Percentiles rank a stretch among this genome's conserved stretches.
phyloP scores from a whole-genome alignment of 2,329 filamentous ascomycete species.

The Colletotrichum sidae region DNA sequence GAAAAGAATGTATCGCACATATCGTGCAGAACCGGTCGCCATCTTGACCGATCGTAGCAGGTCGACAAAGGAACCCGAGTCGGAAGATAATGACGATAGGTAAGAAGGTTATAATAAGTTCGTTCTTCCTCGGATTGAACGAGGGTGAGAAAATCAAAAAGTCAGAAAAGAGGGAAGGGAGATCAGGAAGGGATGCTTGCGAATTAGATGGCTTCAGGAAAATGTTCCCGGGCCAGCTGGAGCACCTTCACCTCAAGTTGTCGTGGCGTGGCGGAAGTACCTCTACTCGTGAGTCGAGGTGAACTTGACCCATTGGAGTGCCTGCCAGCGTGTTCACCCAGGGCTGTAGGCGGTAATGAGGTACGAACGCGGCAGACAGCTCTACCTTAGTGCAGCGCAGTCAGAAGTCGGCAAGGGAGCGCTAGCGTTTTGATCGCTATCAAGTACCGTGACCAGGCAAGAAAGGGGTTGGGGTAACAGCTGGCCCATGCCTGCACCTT shows the following conservation, averaged over 20 bases:
- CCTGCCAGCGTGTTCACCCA: conserved; percentile 1
- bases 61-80: conserved; percentile 15
- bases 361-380: conserved; percentile 33
- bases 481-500: conserved; percentile 25
- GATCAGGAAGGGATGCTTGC: conserved; percentile 25
- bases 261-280: background rate
- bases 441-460: conserved; percentile 21
- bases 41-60: conserved; percentile 50
- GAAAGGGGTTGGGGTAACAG: conserved; percentile 28
- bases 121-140: conserved; percentile 26
- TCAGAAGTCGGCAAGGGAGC: conserved; percentile 23
- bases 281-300: no score
- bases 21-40: conserved; percentile 79
- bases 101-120: conserved; percentile 19
- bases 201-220: conserved; percentile 24
- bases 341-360: background rate
- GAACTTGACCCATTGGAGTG: no score
- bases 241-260: background rate
- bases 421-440: conserved; percentile 5
- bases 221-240: conserved; percentile 24
- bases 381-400: background rate
- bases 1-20: conserved; percentile 82
- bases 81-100: conserved; percentile 18
- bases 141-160: conserved; percentile 29
- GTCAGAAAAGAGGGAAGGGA: conserved; percentile 25